These are phyloP conservation scores for Jaminaea rosea DNA, from an alignment of 1,284 basidiomycete species.

Conservation along the genomic window DNA sequence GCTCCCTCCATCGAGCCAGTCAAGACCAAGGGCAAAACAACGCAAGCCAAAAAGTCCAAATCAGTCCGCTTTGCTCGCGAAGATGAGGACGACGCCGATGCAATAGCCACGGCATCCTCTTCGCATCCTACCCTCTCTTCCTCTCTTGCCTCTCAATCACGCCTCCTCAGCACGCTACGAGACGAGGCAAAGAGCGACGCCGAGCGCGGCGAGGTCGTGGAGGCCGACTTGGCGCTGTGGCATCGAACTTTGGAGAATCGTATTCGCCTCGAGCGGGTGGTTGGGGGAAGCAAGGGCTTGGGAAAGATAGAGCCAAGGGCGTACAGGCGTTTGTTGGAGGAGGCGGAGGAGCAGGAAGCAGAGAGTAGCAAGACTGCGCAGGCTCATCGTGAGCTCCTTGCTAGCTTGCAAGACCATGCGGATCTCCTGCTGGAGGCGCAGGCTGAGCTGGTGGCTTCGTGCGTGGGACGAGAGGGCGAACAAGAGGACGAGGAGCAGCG, in stretches of 20 bases:
- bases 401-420: not conserved
- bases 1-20: not conserved
- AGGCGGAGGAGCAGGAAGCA: not conserved
- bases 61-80: not conserved
- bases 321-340: not conserved
- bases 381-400: not conserved
- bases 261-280: not conserved
- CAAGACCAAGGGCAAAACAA: not conserved
- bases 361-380: not conserved
- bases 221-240: not conserved
- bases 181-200: not conserved
- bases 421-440: not conserved
- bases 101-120: not conserved
- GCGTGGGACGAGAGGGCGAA: not conserved
- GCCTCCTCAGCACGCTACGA: not conserved
- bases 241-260: not conserved
- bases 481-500: not conserved
- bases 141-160: not conserved
- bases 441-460: not conserved
- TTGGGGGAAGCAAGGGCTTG: not conserved
- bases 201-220: not conserved
- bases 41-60: not conserved
- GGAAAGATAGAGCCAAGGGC: not conserved
- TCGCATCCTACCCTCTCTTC: not conserved
- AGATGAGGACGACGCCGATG: not conserved